Evolutionary conservation across 2,329 filamentous ascomycete genomes (phyloP).

Genomic region (Elsinoe necatrix): DNA sequence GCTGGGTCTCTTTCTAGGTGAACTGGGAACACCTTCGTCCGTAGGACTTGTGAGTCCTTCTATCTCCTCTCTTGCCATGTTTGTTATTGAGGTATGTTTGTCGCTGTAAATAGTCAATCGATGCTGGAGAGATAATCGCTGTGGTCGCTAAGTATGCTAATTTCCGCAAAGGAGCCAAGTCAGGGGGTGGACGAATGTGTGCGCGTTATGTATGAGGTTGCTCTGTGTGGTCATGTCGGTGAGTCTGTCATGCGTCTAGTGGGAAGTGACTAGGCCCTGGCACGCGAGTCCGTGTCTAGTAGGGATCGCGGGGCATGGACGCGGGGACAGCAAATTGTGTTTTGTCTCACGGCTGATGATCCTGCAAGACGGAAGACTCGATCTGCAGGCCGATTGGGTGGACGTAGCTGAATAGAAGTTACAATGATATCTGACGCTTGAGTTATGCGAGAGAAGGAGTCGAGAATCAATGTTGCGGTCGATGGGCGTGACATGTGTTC

Average conservation of each 20-base stretch:
- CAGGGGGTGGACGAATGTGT: not conserved
- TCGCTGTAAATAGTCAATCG: not conserved
- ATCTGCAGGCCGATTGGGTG: not conserved
- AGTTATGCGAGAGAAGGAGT: not conserved
- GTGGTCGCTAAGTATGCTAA: slow-evolving; percentile 1
- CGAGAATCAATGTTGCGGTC: not conserved
- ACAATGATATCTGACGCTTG: not conserved
- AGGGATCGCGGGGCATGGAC: not conserved
- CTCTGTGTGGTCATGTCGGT: slow-evolving; percentile 2
- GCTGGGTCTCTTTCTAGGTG: not conserved
- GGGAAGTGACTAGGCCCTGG: not conserved
- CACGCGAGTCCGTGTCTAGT: slow-evolving; percentile 6
- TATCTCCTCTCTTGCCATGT: not conserved
- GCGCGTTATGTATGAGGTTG: not conserved
- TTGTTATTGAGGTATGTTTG: not conserved
- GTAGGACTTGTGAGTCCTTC: not conserved
- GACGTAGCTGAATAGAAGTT: not conserved
- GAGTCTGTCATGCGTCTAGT: slow-evolving; percentile 10
- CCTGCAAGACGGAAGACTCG: not conserved
- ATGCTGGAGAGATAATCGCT: not conserved
- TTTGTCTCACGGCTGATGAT: slow-evolving; percentile 5
- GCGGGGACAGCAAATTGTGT: not conserved
- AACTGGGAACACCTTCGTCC: not conserved
- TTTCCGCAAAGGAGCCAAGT: not conserved
- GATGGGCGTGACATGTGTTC: not conserved